These are phyloP conservation scores for Pseudohalonectria lignicola DNA, from an alignment of 2,329 filamentous ascomycete genomes.

Conservation along the genomic window DNA sequence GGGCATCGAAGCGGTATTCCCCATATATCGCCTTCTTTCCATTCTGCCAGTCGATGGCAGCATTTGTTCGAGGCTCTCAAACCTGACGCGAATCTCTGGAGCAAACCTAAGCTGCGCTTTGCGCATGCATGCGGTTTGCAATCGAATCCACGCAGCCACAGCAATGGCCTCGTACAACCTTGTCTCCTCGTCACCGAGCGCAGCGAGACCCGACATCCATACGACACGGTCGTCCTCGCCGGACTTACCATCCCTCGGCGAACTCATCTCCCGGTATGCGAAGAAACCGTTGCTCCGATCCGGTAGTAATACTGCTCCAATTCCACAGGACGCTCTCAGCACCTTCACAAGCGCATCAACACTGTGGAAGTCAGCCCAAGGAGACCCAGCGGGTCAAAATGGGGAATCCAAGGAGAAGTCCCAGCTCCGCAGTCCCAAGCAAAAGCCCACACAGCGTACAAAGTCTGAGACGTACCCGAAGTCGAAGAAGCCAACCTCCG, in stretches of 20 bases:
- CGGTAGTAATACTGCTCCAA: constrained; percentile 23
- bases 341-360: constrained; percentile 31
- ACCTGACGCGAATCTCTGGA: constrained; percentile 16
- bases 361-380: constrained; percentile 21
- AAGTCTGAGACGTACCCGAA: too few relatives aligned
- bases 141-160: too few relatives aligned
- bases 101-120: constrained; percentile 36
- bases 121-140: constrained; percentile 23
- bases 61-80: constrained; percentile 7
- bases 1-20: too few relatives aligned
- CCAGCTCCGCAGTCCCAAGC: not conserved
- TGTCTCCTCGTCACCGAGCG: constrained; percentile 16
- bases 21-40: too few relatives aligned
- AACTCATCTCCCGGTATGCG: constrained; percentile 29
- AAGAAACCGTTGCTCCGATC: constrained; percentile 20
- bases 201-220: constrained; percentile 1
- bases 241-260: constrained; percentile 39
- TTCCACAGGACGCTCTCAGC: constrained; percentile 21
- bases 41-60: not conserved
- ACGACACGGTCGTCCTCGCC: constrained; percentile 36
- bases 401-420: not conserved
- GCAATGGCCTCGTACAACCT: constrained; percentile 22
- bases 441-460: too few relatives aligned
- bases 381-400: constrained; percentile 5
- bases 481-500: too few relatives aligned